Evolutionary conservation across 2,329 filamentous ascomycete species (phyloP).

Genomic region (Pseudogymnoascus pannorum): DNA sequence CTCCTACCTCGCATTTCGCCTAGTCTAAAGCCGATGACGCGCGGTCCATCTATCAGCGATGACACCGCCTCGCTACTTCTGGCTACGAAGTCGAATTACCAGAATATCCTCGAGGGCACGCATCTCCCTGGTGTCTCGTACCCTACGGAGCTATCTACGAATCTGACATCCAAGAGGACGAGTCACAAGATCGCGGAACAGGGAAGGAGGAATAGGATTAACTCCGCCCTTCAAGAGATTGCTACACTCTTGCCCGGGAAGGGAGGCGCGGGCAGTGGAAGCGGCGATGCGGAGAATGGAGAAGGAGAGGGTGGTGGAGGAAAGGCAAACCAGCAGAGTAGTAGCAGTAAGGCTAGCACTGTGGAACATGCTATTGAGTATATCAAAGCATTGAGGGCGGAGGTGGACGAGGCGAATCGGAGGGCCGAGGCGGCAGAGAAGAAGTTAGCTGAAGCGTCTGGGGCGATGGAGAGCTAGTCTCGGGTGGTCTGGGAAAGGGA

Average conservation of each 20-base stretch:
- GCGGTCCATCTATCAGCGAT: constrained; percentile 50
- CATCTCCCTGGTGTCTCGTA: constrained; percentile 85
- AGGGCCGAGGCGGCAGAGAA: constrained; percentile 40
- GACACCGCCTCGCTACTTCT: constrained; percentile 66
- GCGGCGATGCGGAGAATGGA: constrained; percentile 37
- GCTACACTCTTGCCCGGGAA: constrained; percentile 68
- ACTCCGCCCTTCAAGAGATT: constrained; percentile 86
- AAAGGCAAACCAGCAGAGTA: constrained; percentile 41
- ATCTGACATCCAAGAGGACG: constrained; percentile 90
- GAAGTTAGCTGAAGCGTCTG: constrained; percentile 13
- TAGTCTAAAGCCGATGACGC: constrained; percentile 84
- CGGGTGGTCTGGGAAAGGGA: background rate
- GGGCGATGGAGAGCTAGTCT: background rate
- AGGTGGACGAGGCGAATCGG: constrained; percentile 58
- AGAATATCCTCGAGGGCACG: constrained; percentile 92
- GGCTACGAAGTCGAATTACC: constrained; percentile 94
- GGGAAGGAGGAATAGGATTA: constrained; percentile 89
- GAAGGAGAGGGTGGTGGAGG: constrained; percentile 41
- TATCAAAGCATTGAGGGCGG: constrained; percentile 75
- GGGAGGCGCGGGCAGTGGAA: constrained; percentile 27
- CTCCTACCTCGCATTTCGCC: constrained; percentile 85
- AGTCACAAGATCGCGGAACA: constrained; percentile 98
- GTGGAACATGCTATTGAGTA: constrained; percentile 97
- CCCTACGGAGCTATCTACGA: constrained; percentile 83
- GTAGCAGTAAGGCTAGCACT: constrained; percentile 89